These are phyloP conservation scores for Inga oerstediana DNA, from an alignment of 306 rosid species.

Conservation along the genomic window DNA sequence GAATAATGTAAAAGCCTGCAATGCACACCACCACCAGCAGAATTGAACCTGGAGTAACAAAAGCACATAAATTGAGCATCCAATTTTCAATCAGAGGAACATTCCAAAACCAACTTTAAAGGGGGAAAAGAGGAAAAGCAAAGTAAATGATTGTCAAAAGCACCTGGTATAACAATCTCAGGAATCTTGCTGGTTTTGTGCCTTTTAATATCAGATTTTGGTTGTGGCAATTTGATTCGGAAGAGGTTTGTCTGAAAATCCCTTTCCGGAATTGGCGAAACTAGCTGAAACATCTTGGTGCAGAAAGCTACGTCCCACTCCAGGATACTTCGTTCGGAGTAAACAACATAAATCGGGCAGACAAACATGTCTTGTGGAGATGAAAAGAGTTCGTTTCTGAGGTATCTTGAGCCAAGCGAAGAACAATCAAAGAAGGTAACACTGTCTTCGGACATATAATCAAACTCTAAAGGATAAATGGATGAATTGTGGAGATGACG, in stretches of 20 bases:
- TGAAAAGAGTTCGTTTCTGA: background rate
- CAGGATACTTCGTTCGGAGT: background rate
- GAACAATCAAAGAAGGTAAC: conserved; percentile 31
- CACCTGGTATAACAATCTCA: background rate
- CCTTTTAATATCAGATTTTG: background rate
- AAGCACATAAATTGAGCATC: too few species aligned
- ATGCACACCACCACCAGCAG: background rate
- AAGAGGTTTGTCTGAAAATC: background rate
- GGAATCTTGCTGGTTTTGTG: background rate
- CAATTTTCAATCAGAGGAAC: background rate
- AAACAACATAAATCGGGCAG: conserved; percentile 7
- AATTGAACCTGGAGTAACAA: background rate
- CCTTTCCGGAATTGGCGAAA: background rate
- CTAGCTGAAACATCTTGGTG: conserved; percentile 12
- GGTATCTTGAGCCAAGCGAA: background rate
- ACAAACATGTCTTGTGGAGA: background rate
- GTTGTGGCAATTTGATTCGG: background rate
- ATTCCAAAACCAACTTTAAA: background rate
- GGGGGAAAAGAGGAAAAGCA: background rate
- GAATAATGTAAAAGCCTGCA: background rate
- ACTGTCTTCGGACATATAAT: background rate
- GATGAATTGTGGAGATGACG: background rate
- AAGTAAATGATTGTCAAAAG: background rate
- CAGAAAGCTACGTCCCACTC: conserved; percentile 6
- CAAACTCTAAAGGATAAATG: background rate